Base-by-base conservation (phyloP, 129 eudicot genomes). In the Arctium minus region DNA sequence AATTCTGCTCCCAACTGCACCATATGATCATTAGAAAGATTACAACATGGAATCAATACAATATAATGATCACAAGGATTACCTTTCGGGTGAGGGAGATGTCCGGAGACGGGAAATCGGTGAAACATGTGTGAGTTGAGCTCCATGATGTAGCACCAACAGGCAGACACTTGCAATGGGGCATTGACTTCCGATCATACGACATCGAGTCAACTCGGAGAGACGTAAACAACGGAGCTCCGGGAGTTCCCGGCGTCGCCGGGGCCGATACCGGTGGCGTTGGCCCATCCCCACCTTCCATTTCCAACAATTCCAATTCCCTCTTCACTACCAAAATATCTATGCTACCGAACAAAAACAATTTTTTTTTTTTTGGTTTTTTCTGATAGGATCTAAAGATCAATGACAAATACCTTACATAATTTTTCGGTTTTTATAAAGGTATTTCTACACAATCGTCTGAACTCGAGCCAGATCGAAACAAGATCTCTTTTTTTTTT, bases 1-100 rank as follows among this genome's bases (percentile, higher is more conserved):
- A 94, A 94, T 81, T 94, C 98, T 50, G 98, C 98, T 73, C 97
- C 97, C 56, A 90, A 76, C 98, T 94, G 86, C 85, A 30, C 31
- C 22, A 46, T 46, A 46, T 46, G 13, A 46, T 10, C 15, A 46
- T 46, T 46, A 46, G 3, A 46, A 46, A 46, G 4, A 46, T 46
- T 10, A 42, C 9, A 42, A 9, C 9, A 42, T 8, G 36, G 36
- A 33, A 33, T 2, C 36, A 33, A 33, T 22, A 22, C 27, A 22
- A 22, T 35, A 35, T 35, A 35, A 37, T 3, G 17, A 40, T 22
- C 27, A 6, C 2, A 35, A 73, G 3, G 15, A 5, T 17, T 6
- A 85, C 88, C 88, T 85, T 85, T 69, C 88, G 81, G 38, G 88
- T 80, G 74, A 85, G 88, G 0, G 88, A 85, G 78, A 85, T 70